phyloP scores from a whole-genome alignment of 345 rosid genomes.

The Carallia pectinifolia region DNA sequence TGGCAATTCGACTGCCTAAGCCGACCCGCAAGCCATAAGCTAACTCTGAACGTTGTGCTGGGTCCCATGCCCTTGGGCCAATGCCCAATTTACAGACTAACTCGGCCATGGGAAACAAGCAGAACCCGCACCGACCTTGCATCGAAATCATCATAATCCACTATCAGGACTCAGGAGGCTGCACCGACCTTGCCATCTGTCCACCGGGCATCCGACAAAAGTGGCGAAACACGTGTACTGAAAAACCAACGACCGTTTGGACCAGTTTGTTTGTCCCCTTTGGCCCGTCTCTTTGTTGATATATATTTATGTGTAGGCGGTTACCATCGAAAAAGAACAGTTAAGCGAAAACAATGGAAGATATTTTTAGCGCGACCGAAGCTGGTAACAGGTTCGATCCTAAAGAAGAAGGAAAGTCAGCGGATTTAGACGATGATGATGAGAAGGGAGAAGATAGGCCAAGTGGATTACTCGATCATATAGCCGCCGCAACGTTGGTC shows the following conservation, averaged over 20 bases:
- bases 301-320: too few species aligned
- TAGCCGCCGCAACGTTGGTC: conserved; percentile 22
- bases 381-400: conserved; percentile 32
- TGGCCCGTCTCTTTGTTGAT: background rate
- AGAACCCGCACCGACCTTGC: background rate
- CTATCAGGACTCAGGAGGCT: conserved; percentile 9
- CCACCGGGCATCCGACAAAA: conserved; percentile 12
- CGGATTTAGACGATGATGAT: background rate
- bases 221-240: conserved; percentile 27
- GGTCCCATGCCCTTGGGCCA: too few species aligned
- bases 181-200: background rate
- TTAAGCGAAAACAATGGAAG: conserved; percentile 36
- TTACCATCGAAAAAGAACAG: background rate
- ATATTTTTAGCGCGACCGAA: conserved; percentile 30
- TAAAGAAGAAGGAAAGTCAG: conserved; percentile 9
- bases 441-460: conserved; percentile 15
- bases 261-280: conserved; percentile 6
- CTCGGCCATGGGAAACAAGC: too few species aligned
- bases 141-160: background rate
- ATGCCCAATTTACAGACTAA: too few species aligned
- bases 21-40: too few species aligned
- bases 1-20: too few species aligned
- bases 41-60: too few species aligned
- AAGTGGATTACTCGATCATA: conserved; percentile 18
- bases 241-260: background rate